phyloP scores from a whole-genome alignment of 73 alveolate genomes.

The Paraurostyla sp. region DNA sequence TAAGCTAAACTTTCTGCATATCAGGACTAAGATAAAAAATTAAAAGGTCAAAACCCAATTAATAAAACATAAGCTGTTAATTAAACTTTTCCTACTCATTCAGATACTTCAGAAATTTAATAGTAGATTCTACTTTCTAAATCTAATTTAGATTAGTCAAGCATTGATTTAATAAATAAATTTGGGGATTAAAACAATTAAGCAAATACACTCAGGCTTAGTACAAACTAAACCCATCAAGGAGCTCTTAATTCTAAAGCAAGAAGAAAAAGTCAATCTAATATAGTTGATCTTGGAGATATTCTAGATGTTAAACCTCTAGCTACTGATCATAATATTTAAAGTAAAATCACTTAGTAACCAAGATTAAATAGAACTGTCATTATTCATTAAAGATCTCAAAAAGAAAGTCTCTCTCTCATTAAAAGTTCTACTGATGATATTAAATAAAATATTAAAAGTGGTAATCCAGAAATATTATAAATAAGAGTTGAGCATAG shows the following conservation, averaged over 20 bases:
- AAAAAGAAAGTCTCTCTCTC: not conserved
- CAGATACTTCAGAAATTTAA: not conserved
- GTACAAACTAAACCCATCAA: too few relatives aligned
- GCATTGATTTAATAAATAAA: not conserved
- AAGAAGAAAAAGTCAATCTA: not conserved
- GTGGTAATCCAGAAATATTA: not conserved
- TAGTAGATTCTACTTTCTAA: too few relatives aligned
- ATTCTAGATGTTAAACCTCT: not conserved
- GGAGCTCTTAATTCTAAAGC: too few relatives aligned
- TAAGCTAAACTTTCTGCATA: too few relatives aligned
- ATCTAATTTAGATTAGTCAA: not conserved
- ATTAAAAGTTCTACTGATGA: too few relatives aligned
- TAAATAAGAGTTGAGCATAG: not conserved
- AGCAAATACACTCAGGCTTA: not conserved
- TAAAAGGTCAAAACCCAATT: too few relatives aligned
- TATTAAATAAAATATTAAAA: not conserved
- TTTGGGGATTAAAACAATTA: not conserved
- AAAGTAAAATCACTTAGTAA: not conserved
- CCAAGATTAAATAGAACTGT: not conserved
- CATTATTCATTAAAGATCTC: not conserved
- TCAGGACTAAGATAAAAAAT: too few relatives aligned
- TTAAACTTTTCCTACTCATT: not conserved
- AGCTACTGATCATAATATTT: not conserved
- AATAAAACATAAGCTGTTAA: not conserved
- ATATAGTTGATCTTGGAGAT: not conserved